A percentile compares a stretch with the other conserved stretches of the same genome.
These are phyloP conservation scores for Rostrohypoxylon terebratum DNA, from an alignment of 495 filamentous ascomycete genomes.

Conservation along the genomic window DNA sequence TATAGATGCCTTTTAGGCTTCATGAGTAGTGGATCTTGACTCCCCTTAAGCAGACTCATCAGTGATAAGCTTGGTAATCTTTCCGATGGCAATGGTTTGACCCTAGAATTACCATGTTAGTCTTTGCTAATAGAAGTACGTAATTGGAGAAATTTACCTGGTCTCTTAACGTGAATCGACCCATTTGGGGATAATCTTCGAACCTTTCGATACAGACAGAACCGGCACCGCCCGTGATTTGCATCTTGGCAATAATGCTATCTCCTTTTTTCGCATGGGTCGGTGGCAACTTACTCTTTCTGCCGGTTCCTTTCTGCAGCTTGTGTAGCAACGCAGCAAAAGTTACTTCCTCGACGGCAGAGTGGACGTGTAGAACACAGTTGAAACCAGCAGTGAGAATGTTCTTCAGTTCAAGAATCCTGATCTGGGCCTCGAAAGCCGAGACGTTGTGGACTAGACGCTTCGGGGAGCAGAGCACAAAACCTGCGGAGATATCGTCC, in stretches of 20 bases:
- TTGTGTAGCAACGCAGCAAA: conserved; percentile 90
- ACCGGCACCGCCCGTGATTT: conserved; percentile 85
- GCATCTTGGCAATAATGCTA: conserved; percentile 91
- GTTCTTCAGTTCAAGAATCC: conserved; percentile 92
- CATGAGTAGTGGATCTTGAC: not conserved
- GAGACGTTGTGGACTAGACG: conserved; percentile 90
- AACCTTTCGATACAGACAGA: conserved; percentile 93
- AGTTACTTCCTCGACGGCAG: conserved; percentile 96
- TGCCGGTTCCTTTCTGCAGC: conserved; percentile 93
- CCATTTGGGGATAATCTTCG: conserved; percentile 93
- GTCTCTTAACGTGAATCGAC: conserved; percentile 93
- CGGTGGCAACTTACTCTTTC: conserved; percentile 92
- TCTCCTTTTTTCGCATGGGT: conserved; percentile 92
- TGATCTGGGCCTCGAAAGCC: conserved; percentile 95
- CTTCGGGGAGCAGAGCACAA: conserved; percentile 93
- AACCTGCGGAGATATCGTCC: conserved; percentile 95
- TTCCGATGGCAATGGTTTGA: conserved; percentile 96
- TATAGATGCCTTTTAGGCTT: conserved; percentile 1
- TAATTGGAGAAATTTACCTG: conserved; percentile 67
- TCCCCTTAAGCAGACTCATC: conserved; percentile 47
- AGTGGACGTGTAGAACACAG: conserved; percentile 90
- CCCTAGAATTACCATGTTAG: conserved; percentile 61
- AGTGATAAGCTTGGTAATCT: conserved; percentile 84
- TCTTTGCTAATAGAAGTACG: conserved; percentile 34
- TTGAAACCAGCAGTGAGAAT: conserved; percentile 86